Base-by-base conservation (phyloP, 768 basidiomycete genomes). In the Galerina marginata region DNA sequence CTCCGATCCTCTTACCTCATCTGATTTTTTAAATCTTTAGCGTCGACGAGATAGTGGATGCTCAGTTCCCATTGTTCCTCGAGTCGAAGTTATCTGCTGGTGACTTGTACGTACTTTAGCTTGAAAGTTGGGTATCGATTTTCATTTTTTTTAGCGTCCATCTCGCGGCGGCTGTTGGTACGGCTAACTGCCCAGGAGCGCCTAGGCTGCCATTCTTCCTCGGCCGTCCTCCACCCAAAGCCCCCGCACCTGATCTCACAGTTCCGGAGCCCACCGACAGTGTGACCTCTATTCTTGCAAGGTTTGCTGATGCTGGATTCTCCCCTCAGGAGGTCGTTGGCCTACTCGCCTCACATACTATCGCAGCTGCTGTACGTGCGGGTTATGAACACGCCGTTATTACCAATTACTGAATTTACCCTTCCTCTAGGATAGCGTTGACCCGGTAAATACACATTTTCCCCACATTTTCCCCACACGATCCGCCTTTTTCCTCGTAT, bases 171-270 rank as follows among this genome's bases (percentile, higher is more conserved):
- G 69, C 69, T 11, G 70, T 75, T 50, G 71, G 71, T 23, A 65
- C 69, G 44, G 65, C 69, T 55, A 78, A 77, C 67, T 78, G 77
- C 61, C 74, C 75, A 4, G 77, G 77, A 59, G 75, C 75, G 14
- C 76, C 75, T 4, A 65, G 63, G 12, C 66, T 79, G 14, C 55
- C 69, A 29, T 75, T 73, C 65, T 59, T 71, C 58, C 66, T 72
- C 25, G 74, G 77, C 42, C 72, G 72, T 11, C 71, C 69, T 10
- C 61, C 69, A 6, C 66, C 67, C n/a, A 61, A 52, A 42, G 65
- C 60, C 15, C 59, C 70, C 11, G 69, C 70, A 7, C 66, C 70
- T 49, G 67, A 70, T 56, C 49, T 69, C 47, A 70, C 69, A 16
- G 64, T 70, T 23, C 69, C 69, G 4, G 59, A 64, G 42, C 64